Evolutionary conservation across 2,329 filamentous ascomycete genomes (phyloP).

Genomic region (Trichophaea hybrida): DNA sequence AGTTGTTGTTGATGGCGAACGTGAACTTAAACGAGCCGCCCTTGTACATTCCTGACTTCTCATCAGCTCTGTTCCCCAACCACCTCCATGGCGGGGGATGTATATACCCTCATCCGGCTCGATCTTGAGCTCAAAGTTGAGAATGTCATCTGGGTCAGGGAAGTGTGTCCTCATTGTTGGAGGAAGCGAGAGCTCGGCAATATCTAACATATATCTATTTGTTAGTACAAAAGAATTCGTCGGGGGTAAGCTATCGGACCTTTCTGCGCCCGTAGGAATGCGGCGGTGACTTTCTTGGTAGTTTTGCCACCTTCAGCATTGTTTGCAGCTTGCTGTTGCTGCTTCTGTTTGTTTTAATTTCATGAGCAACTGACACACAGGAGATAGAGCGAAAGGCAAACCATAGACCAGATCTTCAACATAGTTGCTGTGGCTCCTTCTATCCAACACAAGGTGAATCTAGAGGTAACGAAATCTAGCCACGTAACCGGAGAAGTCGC

Average conservation of each 20-base stretch:
- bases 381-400: conserved; percentile 30
- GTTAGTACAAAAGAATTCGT: not conserved
- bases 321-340: conserved; percentile 90
- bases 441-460: not conserved
- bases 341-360: conserved; percentile 48
- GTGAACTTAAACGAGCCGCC: conserved; percentile 75
- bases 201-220: conserved; percentile 40
- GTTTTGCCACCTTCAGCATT: conserved; percentile 66
- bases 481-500: not conserved
- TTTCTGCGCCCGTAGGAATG: conserved; percentile 90
- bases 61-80: not conserved
- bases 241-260: conserved; percentile 39
- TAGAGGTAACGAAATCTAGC: not conserved
- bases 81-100: not conserved
- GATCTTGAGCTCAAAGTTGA: conserved; percentile 70
- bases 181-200: conserved; percentile 65
- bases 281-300: conserved; percentile 98
- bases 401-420: conserved; percentile 99
- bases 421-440: conserved; percentile 49
- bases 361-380: not conserved
- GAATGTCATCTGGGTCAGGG: conserved; percentile 68
- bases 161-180: conserved; percentile 70
- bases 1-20: conserved; percentile 86
- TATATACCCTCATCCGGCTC: conserved; percentile 65
- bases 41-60: conserved; percentile 57